These are phyloP conservation scores for Fusarium haematococcum DNA, from an alignment of 2,329 filamentous ascomycete genomes.

Conservation along the genomic window DNA sequence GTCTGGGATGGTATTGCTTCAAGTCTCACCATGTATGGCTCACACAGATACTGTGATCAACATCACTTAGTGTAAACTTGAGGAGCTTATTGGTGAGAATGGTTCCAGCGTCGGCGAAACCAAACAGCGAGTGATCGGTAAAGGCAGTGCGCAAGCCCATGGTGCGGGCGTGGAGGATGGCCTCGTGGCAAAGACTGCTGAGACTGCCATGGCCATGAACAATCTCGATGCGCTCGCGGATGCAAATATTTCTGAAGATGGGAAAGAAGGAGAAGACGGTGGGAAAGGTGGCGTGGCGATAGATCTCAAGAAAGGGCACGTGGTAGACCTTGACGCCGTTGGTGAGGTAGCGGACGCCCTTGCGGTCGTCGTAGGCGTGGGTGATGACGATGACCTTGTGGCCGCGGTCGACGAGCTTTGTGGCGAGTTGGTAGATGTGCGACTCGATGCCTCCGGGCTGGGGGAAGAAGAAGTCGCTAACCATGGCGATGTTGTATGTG, in stretches of 20 bases:
- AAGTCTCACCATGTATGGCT: slow-evolving; percentile 89
- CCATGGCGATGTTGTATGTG: slow-evolving; percentile 84
- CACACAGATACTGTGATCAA: slow-evolving; percentile 98
- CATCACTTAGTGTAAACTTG: slow-evolving; percentile 95
- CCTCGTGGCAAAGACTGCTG: slow-evolving; percentile 93
- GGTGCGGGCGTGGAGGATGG: slow-evolving; percentile 91
- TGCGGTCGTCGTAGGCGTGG: slow-evolving; percentile 91
- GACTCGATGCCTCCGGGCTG: slow-evolving; percentile 97
- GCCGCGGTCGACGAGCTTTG: slow-evolving; percentile 95
- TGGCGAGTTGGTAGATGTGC: slow-evolving; percentile 97
- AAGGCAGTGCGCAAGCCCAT: slow-evolving; percentile 98
- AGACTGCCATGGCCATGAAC: slow-evolving; percentile 97
- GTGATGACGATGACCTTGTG: slow-evolving; percentile 99
- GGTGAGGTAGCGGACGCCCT: slow-evolving; percentile 92
- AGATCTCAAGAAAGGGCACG: slow-evolving; percentile 95
- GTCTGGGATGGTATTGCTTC: neutral
- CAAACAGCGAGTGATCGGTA: slow-evolving; percentile 97
- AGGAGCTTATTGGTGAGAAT: slow-evolving; percentile 97
- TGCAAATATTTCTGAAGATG: slow-evolving; percentile 94
- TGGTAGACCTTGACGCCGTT: slow-evolving; percentile 99
- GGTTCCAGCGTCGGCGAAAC: slow-evolving; percentile 94
- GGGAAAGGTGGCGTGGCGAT: slow-evolving; percentile 91
- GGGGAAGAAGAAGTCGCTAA: slow-evolving; percentile 99
- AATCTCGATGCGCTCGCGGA: slow-evolving; percentile 95
- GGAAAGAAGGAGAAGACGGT: slow-evolving; percentile 99